Percentiles rank a stretch among this genome's conserved stretches.
phyloP scores from a whole-genome alignment of 2,329 filamentous ascomycete genomes.

The Aspergillus pseudoviridinutans region DNA sequence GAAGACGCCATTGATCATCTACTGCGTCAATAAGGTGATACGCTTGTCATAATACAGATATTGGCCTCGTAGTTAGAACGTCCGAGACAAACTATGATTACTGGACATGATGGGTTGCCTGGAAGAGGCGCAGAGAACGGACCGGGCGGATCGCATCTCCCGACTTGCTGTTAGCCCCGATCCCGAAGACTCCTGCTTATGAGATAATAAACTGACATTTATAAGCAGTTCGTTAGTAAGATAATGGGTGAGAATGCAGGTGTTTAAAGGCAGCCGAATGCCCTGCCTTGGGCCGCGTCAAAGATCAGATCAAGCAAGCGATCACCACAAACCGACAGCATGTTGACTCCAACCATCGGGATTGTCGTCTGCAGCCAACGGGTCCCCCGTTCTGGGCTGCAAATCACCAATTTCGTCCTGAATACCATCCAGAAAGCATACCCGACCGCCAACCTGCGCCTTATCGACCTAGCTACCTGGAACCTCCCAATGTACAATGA shows the following conservation, averaged over 20 bases:
- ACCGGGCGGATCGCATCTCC: neutral
- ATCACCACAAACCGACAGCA: neutral
- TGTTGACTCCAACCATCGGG: constrained; percentile 2
- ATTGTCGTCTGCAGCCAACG: constrained; percentile 33
- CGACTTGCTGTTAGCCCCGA: neutral
- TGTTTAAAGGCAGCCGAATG: neutral
- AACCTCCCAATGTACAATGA: constrained; percentile 39
- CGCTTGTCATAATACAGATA: too few relatives aligned
- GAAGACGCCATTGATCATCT: too few relatives aligned
- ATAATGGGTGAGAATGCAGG: neutral
- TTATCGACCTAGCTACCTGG: constrained; percentile 12
- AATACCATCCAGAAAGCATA: constrained; percentile 9
- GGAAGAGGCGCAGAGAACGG: too few relatives aligned
- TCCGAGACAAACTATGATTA: neutral
- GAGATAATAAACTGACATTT: neutral
- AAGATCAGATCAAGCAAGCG: neutral
- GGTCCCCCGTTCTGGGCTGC: constrained; percentile 27
- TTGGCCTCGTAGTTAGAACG: neutral
- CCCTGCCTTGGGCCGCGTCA: too few relatives aligned
- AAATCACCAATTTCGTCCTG: constrained; percentile 25
- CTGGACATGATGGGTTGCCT: too few relatives aligned
- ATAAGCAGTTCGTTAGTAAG: neutral
- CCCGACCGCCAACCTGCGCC: neutral
- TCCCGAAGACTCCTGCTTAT: neutral
- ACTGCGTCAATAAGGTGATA: too few relatives aligned